Base-by-base conservation (phyloP, 345 rosid species). In the Ceriops zippeliana region DNA sequence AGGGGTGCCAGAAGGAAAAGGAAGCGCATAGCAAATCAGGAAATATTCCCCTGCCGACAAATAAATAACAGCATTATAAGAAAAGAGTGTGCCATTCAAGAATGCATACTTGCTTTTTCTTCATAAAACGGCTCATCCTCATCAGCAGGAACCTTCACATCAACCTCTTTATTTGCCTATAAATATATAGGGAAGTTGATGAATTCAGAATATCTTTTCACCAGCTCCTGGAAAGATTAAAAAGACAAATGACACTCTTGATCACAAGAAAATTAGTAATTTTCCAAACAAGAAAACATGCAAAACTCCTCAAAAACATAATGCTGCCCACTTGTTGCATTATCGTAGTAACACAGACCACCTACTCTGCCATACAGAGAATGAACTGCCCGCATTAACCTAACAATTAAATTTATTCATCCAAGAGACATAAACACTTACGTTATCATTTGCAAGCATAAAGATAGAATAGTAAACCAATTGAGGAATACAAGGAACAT, bases 81-180 rank as follows among this genome's bases (percentile, higher is more conserved):
- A 58, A 8, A 57, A 26, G 11, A 17, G 49, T 57, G 32, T 31
- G 56, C 47, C 61, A 57, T 3, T 28, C 22, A 42, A 37, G n/a
- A 24, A 64, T 59, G 62, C 85, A 49, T 81, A 88, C 97, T 7
- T 75, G 86, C 83, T 62, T 88, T 90, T 65, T 87, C 97, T 69
- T 89, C 93, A 34, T 90, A 96, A 68, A 73, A 74, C 63, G 93
- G 83, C 37, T 93, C 97, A 53, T 90, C 97, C 59, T 93, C 98
- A 37, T 95, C 96, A 9, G 81, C 86, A 53, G 97, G 96, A 73
- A 84, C 93, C 80, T 91, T 97, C 38, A 82, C 91, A 62, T 95
- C 99, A 70, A 88, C 83, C 85, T 95, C 97, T 75, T 95, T 95
- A 83, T 84, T 90, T 54, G 96, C 96, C 99, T 97, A 91, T 54